phyloP scores from a whole-genome alignment of 345 rosid species.

The Aethionema arabicum region DNA sequence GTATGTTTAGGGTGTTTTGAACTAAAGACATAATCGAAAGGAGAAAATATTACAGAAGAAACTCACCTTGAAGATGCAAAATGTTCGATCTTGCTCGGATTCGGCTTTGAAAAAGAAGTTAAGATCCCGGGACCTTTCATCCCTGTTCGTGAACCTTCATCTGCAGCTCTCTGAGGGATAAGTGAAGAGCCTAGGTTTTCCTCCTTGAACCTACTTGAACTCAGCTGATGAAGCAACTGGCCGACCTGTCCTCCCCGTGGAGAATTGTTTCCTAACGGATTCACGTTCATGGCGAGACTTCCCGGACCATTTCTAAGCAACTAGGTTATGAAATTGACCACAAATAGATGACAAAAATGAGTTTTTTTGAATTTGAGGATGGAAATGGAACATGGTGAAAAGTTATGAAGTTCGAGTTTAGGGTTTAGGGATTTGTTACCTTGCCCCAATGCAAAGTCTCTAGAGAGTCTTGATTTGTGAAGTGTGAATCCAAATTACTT shows the following conservation, averaged over 20 bases:
- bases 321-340: constrained; percentile 38
- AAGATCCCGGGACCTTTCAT: constrained; percentile 68
- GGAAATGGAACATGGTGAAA: constrained; percentile 3
- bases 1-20: constrained; percentile 6
- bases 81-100: constrained; percentile 37
- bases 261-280: constrained; percentile 53
- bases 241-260: constrained; percentile 58
- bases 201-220: constrained; percentile 68
- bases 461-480: constrained; percentile 60
- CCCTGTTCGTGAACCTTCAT: constrained; percentile 99
- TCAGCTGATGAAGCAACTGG: constrained; percentile 60
- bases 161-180: constrained; percentile 80
- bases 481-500: constrained; percentile 69
- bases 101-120: constrained; percentile 50
- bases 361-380: constrained; percentile 2
- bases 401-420: neutral
- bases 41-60: constrained; percentile 22
- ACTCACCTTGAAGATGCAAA: constrained; percentile 55
- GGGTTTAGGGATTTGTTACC: no score
- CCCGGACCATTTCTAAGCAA: constrained; percentile 62
- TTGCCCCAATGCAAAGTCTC: constrained; percentile 79
- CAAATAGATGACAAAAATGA: neutral
- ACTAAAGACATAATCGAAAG: constrained; percentile 28
- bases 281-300: constrained; percentile 40
- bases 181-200: constrained; percentile 46